phyloP scores from a whole-genome alignment of 2,329 filamentous ascomycete species.

The Penicillium sp. region DNA sequence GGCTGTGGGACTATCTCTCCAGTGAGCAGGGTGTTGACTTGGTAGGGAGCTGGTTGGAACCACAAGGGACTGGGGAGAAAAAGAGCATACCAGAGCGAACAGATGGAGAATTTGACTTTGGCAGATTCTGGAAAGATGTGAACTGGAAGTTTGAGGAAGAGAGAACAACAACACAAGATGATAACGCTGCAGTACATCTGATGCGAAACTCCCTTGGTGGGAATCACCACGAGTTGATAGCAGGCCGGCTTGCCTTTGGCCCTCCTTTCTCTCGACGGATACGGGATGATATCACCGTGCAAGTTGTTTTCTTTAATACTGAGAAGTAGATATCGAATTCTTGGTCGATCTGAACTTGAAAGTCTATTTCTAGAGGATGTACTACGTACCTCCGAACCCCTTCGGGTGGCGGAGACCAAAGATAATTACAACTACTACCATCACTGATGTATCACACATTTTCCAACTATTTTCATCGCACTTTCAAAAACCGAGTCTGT shows the following conservation, averaged over 20 bases:
- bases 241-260: constrained; percentile 30
- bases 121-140: constrained; percentile 19
- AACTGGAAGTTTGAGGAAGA: constrained; percentile 40
- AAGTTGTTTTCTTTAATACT: constrained; percentile 45
- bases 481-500: neutral
- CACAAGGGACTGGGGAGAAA: constrained; percentile 37
- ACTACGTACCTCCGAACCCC: neutral
- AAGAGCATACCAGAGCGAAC: constrained; percentile 30
- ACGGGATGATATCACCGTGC: constrained; percentile 54
- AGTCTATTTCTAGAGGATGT: neutral
- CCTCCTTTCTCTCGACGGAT: constrained; percentile 38
- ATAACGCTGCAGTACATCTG: constrained; percentile 54
- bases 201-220: constrained; percentile 56
- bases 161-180: constrained; percentile 53
- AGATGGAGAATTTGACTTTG: constrained; percentile 25
- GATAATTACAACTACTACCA: neutral
- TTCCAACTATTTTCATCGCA: neutral
- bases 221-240: constrained; percentile 37
- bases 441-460: neutral
- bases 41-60: constrained; percentile 55
- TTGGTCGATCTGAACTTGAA: neutral
- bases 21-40: constrained; percentile 59
- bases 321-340: neutral
- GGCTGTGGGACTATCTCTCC: constrained; percentile 63
- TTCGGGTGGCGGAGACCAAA: neutral